phyloP scores from a whole-genome alignment of 768 basidiomycete genomes.

The Amanita subjunquillea region DNA sequence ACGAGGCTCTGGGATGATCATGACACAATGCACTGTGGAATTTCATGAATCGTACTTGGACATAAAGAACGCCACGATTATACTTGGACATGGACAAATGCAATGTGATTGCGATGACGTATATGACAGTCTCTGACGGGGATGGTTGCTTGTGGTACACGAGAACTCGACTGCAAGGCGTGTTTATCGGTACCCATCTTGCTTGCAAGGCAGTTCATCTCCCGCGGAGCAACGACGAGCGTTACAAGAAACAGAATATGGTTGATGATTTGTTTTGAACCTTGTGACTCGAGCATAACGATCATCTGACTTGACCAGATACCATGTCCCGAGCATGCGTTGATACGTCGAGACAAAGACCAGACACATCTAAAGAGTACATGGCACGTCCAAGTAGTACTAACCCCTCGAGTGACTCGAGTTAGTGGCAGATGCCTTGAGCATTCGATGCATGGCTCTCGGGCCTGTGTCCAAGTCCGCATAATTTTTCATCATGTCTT shows the following conservation, averaged over 20 bases:
- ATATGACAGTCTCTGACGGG: not conserved
- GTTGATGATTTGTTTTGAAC: not conserved
- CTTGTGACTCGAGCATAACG: not conserved
- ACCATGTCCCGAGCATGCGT: not conserved
- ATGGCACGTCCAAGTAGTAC: not conserved
- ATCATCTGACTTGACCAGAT: not conserved
- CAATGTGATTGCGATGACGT: not conserved
- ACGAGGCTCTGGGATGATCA: not conserved
- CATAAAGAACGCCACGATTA: not conserved
- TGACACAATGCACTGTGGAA: no score
- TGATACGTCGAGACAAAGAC: not conserved
- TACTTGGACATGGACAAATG: not conserved
- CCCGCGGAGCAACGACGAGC: not conserved
- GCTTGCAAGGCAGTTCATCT: not conserved
- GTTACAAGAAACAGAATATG: not conserved
- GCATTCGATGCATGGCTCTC: not conserved
- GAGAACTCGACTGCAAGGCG: not conserved
- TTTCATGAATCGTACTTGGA: not conserved
- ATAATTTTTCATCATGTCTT: slow-evolving; percentile 24
- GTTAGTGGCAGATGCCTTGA: not conserved
- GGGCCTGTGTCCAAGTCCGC: slow-evolving; percentile 9
- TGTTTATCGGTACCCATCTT: slow-evolving; percentile 4
- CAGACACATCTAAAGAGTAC: not conserved
- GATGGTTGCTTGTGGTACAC: slow-evolving; percentile 1
- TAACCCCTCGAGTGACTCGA: not conserved